A percentile compares a stretch with the other conserved stretches of the same genome.
These are phyloP conservation scores for Cymbopogon citratus DNA, from an alignment of 176 grass and related monocot genomes.

Conservation along the genomic window DNA sequence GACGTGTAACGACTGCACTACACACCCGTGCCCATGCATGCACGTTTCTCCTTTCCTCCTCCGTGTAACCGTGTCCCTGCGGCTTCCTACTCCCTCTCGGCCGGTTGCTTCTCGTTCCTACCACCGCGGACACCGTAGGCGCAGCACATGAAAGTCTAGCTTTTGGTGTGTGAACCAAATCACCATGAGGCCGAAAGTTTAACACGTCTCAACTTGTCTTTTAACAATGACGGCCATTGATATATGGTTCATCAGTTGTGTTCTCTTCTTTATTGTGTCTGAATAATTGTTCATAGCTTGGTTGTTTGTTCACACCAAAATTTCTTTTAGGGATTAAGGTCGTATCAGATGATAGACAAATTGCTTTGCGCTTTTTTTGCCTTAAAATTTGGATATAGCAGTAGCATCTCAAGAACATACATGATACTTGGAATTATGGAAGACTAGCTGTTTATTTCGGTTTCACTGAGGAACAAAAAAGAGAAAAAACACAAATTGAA, in stretches of 20 bases:
- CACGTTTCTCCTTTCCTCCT: slow-evolving; percentile 14
- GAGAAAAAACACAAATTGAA: background rate
- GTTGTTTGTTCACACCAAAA: background rate
- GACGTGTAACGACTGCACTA: slow-evolving; percentile 33
- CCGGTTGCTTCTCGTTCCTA: background rate
- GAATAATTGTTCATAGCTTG: background rate
- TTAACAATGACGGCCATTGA: background rate
- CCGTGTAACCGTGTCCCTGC: background rate
- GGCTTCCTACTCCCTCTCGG: background rate
- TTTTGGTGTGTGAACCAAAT: background rate
- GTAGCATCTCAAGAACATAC: background rate
- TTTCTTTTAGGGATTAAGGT: too few relatives aligned
- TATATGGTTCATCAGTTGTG: background rate
- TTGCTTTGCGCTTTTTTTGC: background rate
- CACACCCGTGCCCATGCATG: background rate
- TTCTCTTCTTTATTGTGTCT: background rate
- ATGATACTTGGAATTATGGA: too few relatives aligned
- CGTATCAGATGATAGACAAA: background rate
- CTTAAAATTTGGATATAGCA: background rate
- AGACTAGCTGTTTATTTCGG: background rate
- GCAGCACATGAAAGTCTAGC: background rate
- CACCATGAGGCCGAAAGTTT: background rate
- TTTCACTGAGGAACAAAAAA: background rate
- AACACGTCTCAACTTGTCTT: background rate
- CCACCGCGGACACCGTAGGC: background rate